These are phyloP conservation scores for Metschnikowia lochheadii DNA, from an alignment of 805 yeast species.

Conservation along the genomic window DNA sequence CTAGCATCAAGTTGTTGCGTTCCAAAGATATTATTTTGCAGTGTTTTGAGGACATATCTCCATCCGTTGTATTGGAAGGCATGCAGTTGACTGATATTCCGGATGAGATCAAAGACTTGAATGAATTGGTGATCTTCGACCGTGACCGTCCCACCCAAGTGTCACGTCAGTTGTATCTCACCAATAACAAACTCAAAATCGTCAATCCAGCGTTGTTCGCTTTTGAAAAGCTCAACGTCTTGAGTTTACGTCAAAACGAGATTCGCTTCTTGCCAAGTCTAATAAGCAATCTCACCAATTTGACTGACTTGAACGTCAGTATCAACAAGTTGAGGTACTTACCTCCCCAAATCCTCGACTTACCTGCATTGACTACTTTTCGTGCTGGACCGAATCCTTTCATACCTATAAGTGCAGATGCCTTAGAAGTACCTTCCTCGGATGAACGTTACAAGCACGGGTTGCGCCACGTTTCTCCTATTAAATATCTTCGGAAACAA, in stretches of 20 bases:
- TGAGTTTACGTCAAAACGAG: conserved; percentile 48
- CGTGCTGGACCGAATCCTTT: conserved; percentile 55
- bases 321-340: conserved; percentile 48
- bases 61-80: conserved; percentile 45
- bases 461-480: conserved; percentile 19
- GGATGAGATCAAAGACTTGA: conserved; percentile 54
- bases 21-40: conserved; percentile 42
- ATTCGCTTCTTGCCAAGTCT: conserved; percentile 19
- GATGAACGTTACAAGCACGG: conserved; percentile 4
- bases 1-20: conserved; percentile 11
- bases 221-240: conserved; percentile 46
- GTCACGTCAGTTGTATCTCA: conserved; percentile 46
- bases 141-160: conserved; percentile 19
- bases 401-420: conserved; percentile 24
- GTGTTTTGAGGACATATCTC: conserved; percentile 45
- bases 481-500: conserved; percentile 21
- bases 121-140: conserved; percentile 46
- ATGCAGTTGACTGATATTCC: conserved; percentile 49
- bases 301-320: conserved; percentile 51
- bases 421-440: conserved; percentile 11
- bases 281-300: conserved; percentile 21
- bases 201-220: conserved; percentile 50
- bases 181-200: conserved; percentile 45
- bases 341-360: conserved; percentile 50
- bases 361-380: conserved; percentile 41